Conservation (phyloP, 257 asterid species). For the Solanum ossicruentum region DNA sequence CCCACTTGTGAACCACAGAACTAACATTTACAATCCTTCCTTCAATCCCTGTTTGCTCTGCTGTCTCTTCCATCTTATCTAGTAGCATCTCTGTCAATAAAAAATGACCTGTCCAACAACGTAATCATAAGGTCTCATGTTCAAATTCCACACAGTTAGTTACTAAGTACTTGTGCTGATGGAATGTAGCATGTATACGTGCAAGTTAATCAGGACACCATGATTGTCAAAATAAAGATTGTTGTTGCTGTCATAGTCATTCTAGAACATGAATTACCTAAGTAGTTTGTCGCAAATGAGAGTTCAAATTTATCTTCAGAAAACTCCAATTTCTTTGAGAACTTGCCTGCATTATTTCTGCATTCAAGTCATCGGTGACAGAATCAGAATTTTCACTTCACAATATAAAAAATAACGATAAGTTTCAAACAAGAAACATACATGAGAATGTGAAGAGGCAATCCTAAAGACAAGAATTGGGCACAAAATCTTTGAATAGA, state of each 20-base stretch:
- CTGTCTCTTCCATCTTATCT: slow-evolving; percentile 75
- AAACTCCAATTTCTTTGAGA: slow-evolving; percentile 67
- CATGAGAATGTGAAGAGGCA: slow-evolving; percentile 86
- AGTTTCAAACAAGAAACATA: slow-evolving; percentile 8
- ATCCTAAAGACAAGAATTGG: slow-evolving; percentile 46
- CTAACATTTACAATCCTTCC: slow-evolving; percentile 91
- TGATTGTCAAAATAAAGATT: not conserved
- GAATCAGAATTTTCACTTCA: not conserved
- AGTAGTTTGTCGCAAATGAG: slow-evolving; percentile 83
- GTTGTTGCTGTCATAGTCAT: too few relatives aligned
- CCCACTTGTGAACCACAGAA: slow-evolving; percentile 82
- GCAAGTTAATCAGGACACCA: not conserved
- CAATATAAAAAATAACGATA: not conserved
- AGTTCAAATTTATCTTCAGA: slow-evolving; percentile 90
- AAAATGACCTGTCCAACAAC: slow-evolving; percentile 59
- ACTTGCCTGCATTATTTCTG: slow-evolving; percentile 97
- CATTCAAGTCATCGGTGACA: not conserved
- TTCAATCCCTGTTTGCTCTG: slow-evolving; percentile 40
- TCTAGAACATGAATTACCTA: slow-evolving; percentile 25
- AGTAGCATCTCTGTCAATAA: slow-evolving; percentile 68
- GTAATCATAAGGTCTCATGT: not conserved
- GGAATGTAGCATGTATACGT: not conserved
- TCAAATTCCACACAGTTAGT: not conserved
- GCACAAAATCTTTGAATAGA: slow-evolving; percentile 62
- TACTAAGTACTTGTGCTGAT: not conserved